phyloP scores from a whole-genome alignment of 306 rosid species.

The Fragaria iinumae region DNA sequence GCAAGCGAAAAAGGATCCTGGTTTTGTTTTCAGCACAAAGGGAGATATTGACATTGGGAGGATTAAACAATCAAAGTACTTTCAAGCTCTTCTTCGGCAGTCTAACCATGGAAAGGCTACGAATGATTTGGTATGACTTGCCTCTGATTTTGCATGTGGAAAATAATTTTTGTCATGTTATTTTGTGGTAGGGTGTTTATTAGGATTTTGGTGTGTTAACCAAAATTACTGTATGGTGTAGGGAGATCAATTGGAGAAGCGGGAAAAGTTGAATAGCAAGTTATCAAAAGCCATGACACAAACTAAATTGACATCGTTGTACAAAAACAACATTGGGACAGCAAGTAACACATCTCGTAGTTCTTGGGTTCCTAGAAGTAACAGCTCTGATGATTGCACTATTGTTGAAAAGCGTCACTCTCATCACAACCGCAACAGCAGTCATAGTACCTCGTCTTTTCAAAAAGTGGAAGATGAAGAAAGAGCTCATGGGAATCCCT shows the following conservation, averaged over 20 bases:
- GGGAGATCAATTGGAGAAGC: constrained; percentile 51
- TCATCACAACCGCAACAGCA: constrained; percentile 33
- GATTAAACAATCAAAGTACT: constrained; percentile 72
- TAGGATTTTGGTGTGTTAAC: not conserved
- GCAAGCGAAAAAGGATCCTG: constrained; percentile 67
- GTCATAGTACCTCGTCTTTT: constrained; percentile 38
- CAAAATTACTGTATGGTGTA: constrained; percentile 15
- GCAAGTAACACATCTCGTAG: constrained; percentile 36
- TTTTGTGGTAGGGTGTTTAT: not conserved
- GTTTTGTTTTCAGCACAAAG: constrained; percentile 45
- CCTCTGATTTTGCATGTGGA: constrained; percentile 6
- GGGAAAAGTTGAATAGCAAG: constrained; percentile 34
- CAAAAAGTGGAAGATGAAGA: constrained; percentile 58
- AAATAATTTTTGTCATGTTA: not conserved
- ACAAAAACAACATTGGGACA: constrained; percentile 39
- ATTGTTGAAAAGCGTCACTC: constrained; percentile 51
- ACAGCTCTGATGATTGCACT: constrained; percentile 45
- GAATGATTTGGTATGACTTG: constrained; percentile 43
- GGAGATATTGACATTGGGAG: constrained; percentile 70
- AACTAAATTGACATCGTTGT: constrained; percentile 47
- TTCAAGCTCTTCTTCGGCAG: constrained; percentile 54
- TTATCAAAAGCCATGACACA: constrained; percentile 46
- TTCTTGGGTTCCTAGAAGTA: constrained; percentile 39
- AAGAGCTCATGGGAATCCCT: constrained; percentile 40
- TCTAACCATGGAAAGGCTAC: constrained; percentile 37